Evolutionary conservation across 805 yeast genomes (phyloP).

Genomic region (Candida berthetii): DNA sequence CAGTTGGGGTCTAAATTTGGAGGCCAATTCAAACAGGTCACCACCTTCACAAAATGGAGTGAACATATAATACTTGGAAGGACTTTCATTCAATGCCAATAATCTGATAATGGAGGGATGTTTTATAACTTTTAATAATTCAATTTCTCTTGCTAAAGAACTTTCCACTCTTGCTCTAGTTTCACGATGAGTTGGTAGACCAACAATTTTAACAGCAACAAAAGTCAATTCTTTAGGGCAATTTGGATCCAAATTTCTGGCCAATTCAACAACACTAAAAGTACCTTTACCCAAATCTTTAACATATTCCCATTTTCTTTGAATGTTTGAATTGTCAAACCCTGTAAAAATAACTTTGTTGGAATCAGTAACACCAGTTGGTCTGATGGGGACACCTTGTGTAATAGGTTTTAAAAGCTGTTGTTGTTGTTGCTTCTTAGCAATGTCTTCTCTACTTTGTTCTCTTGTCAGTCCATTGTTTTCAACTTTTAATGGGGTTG

Average conservation of each 20-base stretch:
- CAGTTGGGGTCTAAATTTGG: slow-evolving; percentile 34
- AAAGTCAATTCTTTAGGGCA: slow-evolving; percentile 8
- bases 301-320: slow-evolving; percentile 24
- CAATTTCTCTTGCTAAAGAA: slow-evolving; percentile 67
- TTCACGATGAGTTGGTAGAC: slow-evolving; percentile 31
- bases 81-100: slow-evolving; percentile 35
- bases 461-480: slow-evolving; percentile 6
- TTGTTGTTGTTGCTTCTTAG: background rate
- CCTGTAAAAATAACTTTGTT: slow-evolving; percentile 9
- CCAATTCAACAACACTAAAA: slow-evolving; percentile 59
- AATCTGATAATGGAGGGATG: slow-evolving; percentile 72
- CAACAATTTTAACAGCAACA: slow-evolving; percentile 71
- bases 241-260: slow-evolving; percentile 22
- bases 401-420: slow-evolving; percentile 12
- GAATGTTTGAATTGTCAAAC: slow-evolving; percentile 6
- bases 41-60: slow-evolving; percentile 83
- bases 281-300: slow-evolving; percentile 58
- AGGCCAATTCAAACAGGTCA: slow-evolving; percentile 65
- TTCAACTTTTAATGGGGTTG: slow-evolving; percentile 1
- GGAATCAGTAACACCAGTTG: background rate
- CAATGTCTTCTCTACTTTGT: background rate
- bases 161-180: slow-evolving; percentile 49
- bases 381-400: background rate
- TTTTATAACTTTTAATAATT: slow-evolving; percentile 44
- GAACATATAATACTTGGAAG: slow-evolving; percentile 38